Evolutionary conservation across 495 filamentous ascomycete genomes (phyloP), one percentile per base, ranked within the genome.

Genomic region (Cenococcum geophilum): DNA sequence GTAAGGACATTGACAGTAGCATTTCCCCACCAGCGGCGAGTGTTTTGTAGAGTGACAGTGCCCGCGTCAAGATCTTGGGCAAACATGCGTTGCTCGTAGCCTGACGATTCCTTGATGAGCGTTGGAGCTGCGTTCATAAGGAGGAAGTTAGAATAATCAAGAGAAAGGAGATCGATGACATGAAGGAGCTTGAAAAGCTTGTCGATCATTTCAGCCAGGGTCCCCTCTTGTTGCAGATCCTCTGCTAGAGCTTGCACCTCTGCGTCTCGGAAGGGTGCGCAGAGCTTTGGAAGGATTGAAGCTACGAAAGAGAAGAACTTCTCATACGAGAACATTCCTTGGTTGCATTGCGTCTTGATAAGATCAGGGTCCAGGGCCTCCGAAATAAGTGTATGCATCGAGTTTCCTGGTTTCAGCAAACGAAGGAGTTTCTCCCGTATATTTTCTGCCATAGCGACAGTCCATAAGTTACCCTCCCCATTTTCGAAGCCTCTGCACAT

Each of bases 111-210:
- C 61, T 89, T 82, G 50, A 96, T 85, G 27, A 98, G 83, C 36
- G 83, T 82, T 1, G 91, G 90, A 0, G 90, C 90, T 0, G 86
- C 85, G 35, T 88, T 76, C 68, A 87, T 86, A 11, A 98, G 80
- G 73, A 96, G 82, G 68, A 93, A 97, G 71, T 98, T 98, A 8
- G 91, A 89, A 68, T 97, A 92, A 70, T 98, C 93, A 57, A 97
- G 82, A n/a, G 90, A 87, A 65, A 98, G 83, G 54, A 92, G 80
- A 68, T 98, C 90, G 55, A 97, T 89, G 40, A 95, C 86, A 56
- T 86, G 83, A 69, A 95, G 87, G 27, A 97, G 76, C 34, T 88
- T 85, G 57, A 91, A 86, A 4, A 97, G 77, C 51, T 91, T 88
- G 64, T 89, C 85, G 20, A 96, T 91, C 49, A 92, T 84, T 72